Base-by-base conservation (phyloP, 805 yeast species). In the Pichia exigua region DNA sequence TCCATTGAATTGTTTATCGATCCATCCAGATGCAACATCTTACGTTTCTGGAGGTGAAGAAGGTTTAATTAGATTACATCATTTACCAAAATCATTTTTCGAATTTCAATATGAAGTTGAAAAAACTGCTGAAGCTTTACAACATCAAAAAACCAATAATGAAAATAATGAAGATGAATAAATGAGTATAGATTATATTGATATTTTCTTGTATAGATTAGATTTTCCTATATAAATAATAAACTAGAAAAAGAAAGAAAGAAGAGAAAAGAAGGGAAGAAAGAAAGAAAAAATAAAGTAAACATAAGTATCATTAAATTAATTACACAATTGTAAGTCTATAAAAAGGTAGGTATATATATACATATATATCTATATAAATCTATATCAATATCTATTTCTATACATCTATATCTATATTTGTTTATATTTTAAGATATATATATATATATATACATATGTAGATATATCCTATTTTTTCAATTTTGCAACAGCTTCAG, bases 11-110 rank as follows among this genome's bases (percentile, higher is more conserved):
- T 82, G 87, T 59, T 79, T 94, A 57, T 96, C 96, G 32, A 87
- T 89, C 49, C 96, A 90, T 70, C 99, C 99, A 52, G 84, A 83
- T 62, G 99, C 98, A 51, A 80, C 85, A 35, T 85, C 92, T 46
- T 94, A 86, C 68, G 91, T 95, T n/a, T 85, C 95, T 53, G 99
- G 99, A 47, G 96, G 97, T 66, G 99, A 94, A 77, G 99, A 94
- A 75, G 99, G 99, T 70, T 88, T 81, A 64, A 86, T 94, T 56
- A 88, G 99, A 74, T 79, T 94, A 57, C 97, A 94, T 71, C 83
- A 84, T 61, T 94, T 90, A 72, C 97, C 91, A 66, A 88, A 89
- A 73, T 78, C 88, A 20, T 94, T 92, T 74, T 91, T 79, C 69
- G 98, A 94, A 59, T 94, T 94, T 73, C 83, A 83, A 66, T 91